A percentile compares a stretch with the other conserved stretches of the same genome.
These are phyloP conservation scores for Platanthera zijinensis DNA, from an alignment of 106 monocot genomes.

Conservation along the genomic window DNA sequence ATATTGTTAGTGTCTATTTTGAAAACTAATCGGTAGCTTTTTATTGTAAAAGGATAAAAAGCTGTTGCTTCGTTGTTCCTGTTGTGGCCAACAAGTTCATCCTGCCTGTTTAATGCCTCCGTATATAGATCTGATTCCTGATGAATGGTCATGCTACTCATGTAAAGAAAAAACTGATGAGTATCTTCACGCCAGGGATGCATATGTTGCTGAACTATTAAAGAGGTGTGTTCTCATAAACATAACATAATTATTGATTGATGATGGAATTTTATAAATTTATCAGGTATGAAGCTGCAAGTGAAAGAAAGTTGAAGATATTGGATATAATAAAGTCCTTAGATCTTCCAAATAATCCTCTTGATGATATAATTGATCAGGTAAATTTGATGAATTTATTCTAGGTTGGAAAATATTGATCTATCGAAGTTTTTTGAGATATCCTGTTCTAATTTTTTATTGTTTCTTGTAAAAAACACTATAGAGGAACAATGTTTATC, in stretches of 20 bases:
- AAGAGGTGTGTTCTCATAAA: slow-evolving; percentile 43
- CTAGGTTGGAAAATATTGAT: not conserved
- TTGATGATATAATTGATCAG: slow-evolving; percentile 99
- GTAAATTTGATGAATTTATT: slow-evolving; percentile 18
- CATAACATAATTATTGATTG: not conserved
- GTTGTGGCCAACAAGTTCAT: slow-evolving; percentile 77
- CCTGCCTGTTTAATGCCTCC: slow-evolving; percentile 80
- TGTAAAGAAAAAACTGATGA: slow-evolving; percentile 89
- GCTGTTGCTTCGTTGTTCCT: slow-evolving; percentile 81
- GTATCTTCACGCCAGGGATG: slow-evolving; percentile 61
- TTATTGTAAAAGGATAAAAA: slow-evolving; percentile 53
- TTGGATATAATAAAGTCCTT: slow-evolving; percentile 79
- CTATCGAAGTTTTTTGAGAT: not conserved
- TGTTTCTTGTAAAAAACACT: not conserved
- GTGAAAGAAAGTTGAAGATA: slow-evolving; percentile 67
- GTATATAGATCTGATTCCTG: slow-evolving; percentile 44
- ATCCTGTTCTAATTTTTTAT: not conserved
- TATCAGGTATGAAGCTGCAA: slow-evolving; percentile 74
- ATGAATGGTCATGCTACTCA: slow-evolving; percentile 82
- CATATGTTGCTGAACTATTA: slow-evolving; percentile 66
- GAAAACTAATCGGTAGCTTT: slow-evolving; percentile 7
- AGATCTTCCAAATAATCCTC: slow-evolving; percentile 93
- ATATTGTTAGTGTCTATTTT: not conserved
- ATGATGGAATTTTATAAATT: not conserved
- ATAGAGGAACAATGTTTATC: not conserved